These are phyloP conservation scores for Candida boleticola DNA, from an alignment of 805 yeast species.

Conservation along the genomic window DNA sequence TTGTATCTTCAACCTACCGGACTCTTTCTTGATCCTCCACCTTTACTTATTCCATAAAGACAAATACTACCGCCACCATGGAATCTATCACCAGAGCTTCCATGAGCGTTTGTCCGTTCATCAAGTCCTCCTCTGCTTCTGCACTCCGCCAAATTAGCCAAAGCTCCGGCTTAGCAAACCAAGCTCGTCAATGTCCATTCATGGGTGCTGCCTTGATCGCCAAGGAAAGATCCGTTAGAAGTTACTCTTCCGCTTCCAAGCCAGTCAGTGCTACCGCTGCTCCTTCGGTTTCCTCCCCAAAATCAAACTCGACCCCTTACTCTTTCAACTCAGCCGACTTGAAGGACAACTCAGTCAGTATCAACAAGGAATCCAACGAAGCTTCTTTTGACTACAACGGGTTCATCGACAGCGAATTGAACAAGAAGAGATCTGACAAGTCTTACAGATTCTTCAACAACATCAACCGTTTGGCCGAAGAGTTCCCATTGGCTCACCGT, in stretches of 20 bases:
- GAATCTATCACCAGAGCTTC: constrained; percentile 78
- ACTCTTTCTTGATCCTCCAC: background rate
- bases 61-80: too few relatives aligned
- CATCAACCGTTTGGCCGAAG: constrained; percentile 91
- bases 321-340: constrained; percentile 28
- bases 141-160: constrained; percentile 57
- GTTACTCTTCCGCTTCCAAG: constrained; percentile 47
- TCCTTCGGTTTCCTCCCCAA: constrained; percentile 26
- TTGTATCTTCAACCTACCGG: too few relatives aligned
- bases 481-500: constrained; percentile 92
- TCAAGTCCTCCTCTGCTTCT: constrained; percentile 58
- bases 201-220: constrained; percentile 74
- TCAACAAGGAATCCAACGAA: constrained; percentile 42
- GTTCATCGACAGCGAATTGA: constrained; percentile 62
- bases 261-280: constrained; percentile 47
- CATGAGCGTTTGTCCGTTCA: constrained; percentile 79
- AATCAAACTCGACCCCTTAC: constrained; percentile 28
- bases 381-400: constrained; percentile 68
- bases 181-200: constrained; percentile 84
- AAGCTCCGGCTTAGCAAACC: constrained; percentile 44
- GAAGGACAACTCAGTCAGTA: constrained; percentile 20
- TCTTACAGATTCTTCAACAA: constrained; percentile 96
- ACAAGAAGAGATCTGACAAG: constrained; percentile 77
- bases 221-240: constrained; percentile 31
- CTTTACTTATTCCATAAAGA: too few relatives aligned